These are phyloP conservation scores for Trametes cinnabarina DNA, from an alignment of 768 basidiomycete species.

Conservation along the genomic window DNA sequence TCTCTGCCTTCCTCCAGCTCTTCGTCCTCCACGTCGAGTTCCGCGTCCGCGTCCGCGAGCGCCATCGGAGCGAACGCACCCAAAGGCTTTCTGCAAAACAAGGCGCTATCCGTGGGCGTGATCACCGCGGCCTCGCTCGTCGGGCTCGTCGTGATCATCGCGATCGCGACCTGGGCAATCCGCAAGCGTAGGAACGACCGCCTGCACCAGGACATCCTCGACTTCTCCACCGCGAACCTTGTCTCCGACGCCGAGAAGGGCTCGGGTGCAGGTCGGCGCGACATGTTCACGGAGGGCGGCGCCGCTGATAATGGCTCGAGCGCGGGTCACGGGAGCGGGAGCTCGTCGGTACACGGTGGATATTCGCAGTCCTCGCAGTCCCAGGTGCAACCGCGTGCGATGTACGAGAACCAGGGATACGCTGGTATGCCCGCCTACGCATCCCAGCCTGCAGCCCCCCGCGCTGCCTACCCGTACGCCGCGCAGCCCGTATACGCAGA, in stretches of 20 bases:
- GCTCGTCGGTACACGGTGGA: conserved; percentile 3
- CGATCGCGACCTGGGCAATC: conserved; percentile 44
- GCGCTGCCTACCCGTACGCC: conserved; percentile 5
- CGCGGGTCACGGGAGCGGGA: conserved; percentile 7
- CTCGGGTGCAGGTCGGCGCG: background rate
- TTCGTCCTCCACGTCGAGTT: conserved; percentile 19
- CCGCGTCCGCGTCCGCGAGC: conserved; percentile 28
- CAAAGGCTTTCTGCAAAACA: conserved; percentile 61
- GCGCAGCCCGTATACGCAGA: conserved; percentile 6
- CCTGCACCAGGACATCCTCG: conserved; percentile 24
- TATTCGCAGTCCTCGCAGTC: background rate
- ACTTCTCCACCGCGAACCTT: conserved; percentile 24
- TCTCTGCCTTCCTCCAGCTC: background rate
- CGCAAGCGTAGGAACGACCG: conserved; percentile 46
- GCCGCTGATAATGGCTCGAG: conserved; percentile 4
- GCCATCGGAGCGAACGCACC: conserved; percentile 27
- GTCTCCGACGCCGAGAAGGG: conserved; percentile 22
- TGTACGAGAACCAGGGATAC: conserved; percentile 18
- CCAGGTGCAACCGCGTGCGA: conserved; percentile 9
- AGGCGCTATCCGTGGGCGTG: conserved; percentile 57
- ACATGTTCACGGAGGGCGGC: background rate
- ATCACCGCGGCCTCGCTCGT: conserved; percentile 52
- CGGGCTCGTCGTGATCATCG: conserved; percentile 43
- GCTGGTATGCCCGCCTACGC: conserved; percentile 3
- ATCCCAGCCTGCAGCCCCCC: conserved; percentile 1